These are phyloP conservation scores for Knufia petricola DNA, from an alignment of 2,329 filamentous ascomycete genomes.

Conservation along the genomic window DNA sequence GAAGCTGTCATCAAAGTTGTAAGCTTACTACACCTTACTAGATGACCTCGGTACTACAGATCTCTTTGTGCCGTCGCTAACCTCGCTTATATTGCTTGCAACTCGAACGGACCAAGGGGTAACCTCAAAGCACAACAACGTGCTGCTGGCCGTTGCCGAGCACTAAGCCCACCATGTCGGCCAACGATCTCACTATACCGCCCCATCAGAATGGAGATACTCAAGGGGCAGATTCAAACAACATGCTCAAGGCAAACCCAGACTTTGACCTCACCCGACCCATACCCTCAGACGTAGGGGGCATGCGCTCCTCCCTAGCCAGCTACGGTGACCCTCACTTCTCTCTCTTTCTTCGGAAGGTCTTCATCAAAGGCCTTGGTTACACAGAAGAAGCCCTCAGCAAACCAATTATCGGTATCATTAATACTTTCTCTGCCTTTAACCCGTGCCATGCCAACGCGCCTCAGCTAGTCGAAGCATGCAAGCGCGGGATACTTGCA, in stretches of 20 bases:
- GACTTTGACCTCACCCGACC: constrained; percentile 53
- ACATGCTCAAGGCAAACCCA: background rate
- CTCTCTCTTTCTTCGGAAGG: constrained; percentile 63
- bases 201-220: background rate
- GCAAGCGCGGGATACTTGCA: constrained; percentile 58
- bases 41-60: too few species aligned
- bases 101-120: too few species aligned
- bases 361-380: constrained; percentile 67
- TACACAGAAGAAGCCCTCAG: constrained; percentile 64
- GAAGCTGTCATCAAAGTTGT: too few species aligned
- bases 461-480: constrained; percentile 61
- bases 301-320: constrained; percentile 55
- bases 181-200: background rate
- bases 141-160: background rate
- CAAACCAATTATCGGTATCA: constrained; percentile 62
- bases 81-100: too few species aligned
- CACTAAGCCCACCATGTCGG: background rate
- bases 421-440: constrained; percentile 63
- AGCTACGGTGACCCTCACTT: constrained; percentile 67
- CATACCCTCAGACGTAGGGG: constrained; percentile 39
- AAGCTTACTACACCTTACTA: too few species aligned
- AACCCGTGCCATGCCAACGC: constrained; percentile 67
- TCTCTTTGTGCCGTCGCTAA: too few species aligned
- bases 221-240: background rate
- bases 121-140: too few species aligned